Percentiles rank a stretch among this genome's conserved stretches.
phyloP scores from a whole-genome alignment of 108 stramenopile genomes.

The Pseudonitzschia delicatissima region DNA sequence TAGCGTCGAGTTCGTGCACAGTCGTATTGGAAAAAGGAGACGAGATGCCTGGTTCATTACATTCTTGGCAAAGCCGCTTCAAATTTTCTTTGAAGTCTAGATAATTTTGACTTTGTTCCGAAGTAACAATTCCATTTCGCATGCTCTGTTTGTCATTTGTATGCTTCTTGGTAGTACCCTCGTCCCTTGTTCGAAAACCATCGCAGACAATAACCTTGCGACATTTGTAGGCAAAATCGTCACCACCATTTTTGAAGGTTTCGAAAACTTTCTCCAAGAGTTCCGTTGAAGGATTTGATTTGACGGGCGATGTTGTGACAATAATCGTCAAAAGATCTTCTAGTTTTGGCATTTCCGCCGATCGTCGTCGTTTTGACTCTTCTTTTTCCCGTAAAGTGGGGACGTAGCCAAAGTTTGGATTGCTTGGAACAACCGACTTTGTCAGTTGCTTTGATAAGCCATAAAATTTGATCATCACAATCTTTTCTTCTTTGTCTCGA shows the following conservation, averaged over 20 bases:
- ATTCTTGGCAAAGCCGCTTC: constrained; percentile 42
- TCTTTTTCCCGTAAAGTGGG: constrained; percentile 13
- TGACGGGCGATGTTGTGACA: constrained; percentile 81
- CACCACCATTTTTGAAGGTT: constrained; percentile 63
- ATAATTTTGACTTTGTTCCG: constrained; percentile 65
- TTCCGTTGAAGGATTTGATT: constrained; percentile 80
- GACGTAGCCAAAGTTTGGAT: constrained; percentile 40
- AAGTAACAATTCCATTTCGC: constrained; percentile 73
- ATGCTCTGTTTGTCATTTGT: constrained; percentile 72
- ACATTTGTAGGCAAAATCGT: constrained; percentile 72
- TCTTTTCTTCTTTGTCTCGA: neutral
- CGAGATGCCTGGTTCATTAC: constrained; percentile 4
- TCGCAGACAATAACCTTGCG: constrained; percentile 80
- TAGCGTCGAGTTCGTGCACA: constrained; percentile 62
- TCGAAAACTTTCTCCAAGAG: constrained; percentile 69
- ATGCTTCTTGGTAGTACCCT: constrained; percentile 51
- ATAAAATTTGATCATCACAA: constrained; percentile 24
- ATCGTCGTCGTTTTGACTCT: constrained; percentile 11
- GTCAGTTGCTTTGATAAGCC: constrained; percentile 2
- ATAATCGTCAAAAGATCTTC: constrained; percentile 74
- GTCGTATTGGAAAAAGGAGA: constrained; percentile 42
- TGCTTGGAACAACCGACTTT: constrained; percentile 7
- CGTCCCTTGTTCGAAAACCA: constrained; percentile 51
- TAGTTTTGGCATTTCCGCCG: constrained; percentile 40
- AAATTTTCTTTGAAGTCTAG: constrained; percentile 54